Base-by-base conservation (phyloP, 768 basidiomycete species). In the Suillus subaureus region DNA sequence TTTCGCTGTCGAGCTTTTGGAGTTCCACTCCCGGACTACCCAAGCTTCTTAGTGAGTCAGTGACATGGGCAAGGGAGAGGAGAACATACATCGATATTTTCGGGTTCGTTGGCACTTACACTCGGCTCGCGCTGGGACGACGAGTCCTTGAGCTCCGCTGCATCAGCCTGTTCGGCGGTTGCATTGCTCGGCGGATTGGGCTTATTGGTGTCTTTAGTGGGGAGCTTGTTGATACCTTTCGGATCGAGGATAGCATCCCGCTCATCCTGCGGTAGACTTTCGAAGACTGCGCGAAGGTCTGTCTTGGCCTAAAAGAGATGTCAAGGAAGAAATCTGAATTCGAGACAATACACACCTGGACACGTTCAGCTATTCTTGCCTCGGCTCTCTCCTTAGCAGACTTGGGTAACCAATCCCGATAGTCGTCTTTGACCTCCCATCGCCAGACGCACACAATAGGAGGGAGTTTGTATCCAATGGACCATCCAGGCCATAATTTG, bases 401-500 rank as follows among this genome's bases (percentile, higher is more conserved):
- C 72, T 86, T 88, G 0, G 92, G 91, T 39, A 95, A 74, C 85
- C 89, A 90, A 64, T 85, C 81, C 65, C 79, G 78, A 67, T 83
- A 80, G 23, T 82, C 69, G 3, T 85, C 82, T 70, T 85, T 87
- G 13, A 92, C 88, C 74, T 97, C 95, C 95, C 94, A 97, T 61
- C 92, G 82, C 93, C 93, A 96, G 26, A 91, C 79, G 67, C 85
- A 89, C 40, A 92, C 77, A n/a, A 85, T 79, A 8, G 89, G 85
- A 16, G 90, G 88, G 26, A 80, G 71, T 72, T 84, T 91, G 61
- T 79, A 79, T 42, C 84, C 21, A 78, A 71, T 2, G 79, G 77
- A 28, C 45, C 68, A 61, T 92, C 87, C 6, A 96, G 76, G 1
- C 95, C 95, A 71, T 96, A 96, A 75, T 97, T 96, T 33, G 83